Base-by-base conservation (phyloP, 2,329 filamentous ascomycete genomes). In the Diplodia corticola region DNA sequence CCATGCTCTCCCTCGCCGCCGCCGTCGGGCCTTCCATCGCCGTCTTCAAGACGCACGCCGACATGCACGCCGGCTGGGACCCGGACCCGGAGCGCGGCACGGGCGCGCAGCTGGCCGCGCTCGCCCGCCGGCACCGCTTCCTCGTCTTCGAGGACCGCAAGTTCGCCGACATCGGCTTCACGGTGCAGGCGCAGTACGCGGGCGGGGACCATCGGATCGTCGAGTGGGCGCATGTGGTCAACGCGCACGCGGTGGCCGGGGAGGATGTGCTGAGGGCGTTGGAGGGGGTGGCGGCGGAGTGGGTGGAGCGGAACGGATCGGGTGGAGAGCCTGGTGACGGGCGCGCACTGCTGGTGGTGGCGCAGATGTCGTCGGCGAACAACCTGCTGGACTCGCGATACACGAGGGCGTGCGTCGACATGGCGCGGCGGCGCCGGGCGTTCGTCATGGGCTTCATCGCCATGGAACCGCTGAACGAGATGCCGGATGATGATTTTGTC, bases 381-480 rank as follows among this genome's bases (percentile, higher is more conserved):
- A 54, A 54, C 22, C 51, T 54, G 28, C 51, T 54, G 6, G 51
- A 54, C 51, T 10, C 51, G 3, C 4, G 13, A 10, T 54, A 54
- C 51, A 54, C 51, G 2, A 15, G 6, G 2, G 33, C 51, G 3
- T 54, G 51, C 51, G 33, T 22, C 0, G n/a, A 9, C n/a, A 54
- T 54, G n/a, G 51, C 51, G 5, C 51, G 51, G n/a, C 51, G n/a
- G 15, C 26, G 20, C 13, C 51, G 13, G 4, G 51, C 6, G 5
- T 54, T 54, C 20, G 51, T 54, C 51, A 54, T 54, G 51, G 51
- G 51, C 51, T 54, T 54, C 28, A 54, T 54, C 20, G 51, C 51
- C 1, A 10, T 54, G 1, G 28, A 6, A 3, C 51, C 51, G 13
- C 51, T 54, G 6, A 33, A 54, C 28, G 13, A 6, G 12, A 15